Evolutionary conservation across 2,329 filamentous ascomycete genomes (phyloP).

Genomic region (Aspergillaceae sp.): DNA sequence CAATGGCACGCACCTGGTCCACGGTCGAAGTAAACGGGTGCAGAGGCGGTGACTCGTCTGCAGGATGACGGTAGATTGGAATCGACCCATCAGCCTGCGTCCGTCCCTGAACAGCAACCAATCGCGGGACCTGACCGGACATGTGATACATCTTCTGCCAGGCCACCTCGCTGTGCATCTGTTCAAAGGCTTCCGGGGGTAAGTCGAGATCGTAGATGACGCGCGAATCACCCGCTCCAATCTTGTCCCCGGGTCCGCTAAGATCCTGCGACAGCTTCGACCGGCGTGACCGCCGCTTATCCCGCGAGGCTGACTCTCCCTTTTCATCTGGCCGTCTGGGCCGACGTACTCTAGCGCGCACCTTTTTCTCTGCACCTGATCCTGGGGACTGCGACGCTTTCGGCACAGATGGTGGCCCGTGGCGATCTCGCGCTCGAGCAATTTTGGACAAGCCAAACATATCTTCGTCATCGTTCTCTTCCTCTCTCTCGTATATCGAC

Average conservation of each 20-base stretch:
- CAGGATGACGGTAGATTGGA: constrained; percentile 90
- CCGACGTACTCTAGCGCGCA: constrained; percentile 19
- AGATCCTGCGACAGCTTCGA: constrained; percentile 14
- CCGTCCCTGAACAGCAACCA: constrained; percentile 80
- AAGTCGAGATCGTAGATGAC: constrained; percentile 65
- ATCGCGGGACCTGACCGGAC: constrained; percentile 79
- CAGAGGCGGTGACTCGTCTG: constrained; percentile 75
- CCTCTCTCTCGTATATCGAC: not conserved
- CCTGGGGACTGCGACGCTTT: not conserved
- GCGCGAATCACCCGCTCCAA: constrained; percentile 74
- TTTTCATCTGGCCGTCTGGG: constrained; percentile 16
- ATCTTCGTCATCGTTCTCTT: constrained; percentile 11
- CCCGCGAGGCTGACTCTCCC: constrained; percentile 7
- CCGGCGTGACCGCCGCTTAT: constrained; percentile 14
- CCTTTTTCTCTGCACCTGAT: constrained; percentile 11
- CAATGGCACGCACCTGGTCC: constrained; percentile 54
- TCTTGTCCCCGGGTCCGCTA: constrained; percentile 43
- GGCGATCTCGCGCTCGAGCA: constrained; percentile 12
- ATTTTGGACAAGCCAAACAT: constrained; percentile 12
- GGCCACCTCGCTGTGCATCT: constrained; percentile 62
- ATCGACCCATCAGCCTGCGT: constrained; percentile 58
- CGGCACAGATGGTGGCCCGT: constrained; percentile 1
- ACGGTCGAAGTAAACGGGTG: constrained; percentile 68
- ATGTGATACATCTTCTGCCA: constrained; percentile 94
- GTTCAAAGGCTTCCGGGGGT: constrained; percentile 53